These are phyloP conservation scores for Apostasia ramifera DNA, from an alignment of 106 monocot genomes.

Conservation along the genomic window DNA sequence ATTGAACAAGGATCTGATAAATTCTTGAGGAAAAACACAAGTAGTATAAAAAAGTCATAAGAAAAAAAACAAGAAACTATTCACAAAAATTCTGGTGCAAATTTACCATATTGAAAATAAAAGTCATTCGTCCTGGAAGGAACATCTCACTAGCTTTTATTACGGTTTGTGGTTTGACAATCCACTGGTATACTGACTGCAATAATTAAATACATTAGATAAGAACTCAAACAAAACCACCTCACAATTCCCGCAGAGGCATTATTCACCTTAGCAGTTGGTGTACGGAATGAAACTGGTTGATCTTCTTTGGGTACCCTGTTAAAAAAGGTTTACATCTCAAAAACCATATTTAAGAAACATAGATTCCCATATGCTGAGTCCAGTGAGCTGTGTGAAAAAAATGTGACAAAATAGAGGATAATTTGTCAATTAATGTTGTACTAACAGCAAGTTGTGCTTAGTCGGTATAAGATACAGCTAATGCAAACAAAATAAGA, in stretches of 20 bases:
- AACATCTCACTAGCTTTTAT: conserved; percentile 91
- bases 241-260: background rate
- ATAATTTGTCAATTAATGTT: no score
- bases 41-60: background rate
- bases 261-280: conserved; percentile 58
- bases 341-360: background rate
- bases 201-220: conserved; percentile 8
- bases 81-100: no score
- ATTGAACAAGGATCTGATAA: background rate
- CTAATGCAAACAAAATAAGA: no score
- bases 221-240: background rate
- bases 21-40: background rate
- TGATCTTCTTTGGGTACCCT: conserved; percentile 69
- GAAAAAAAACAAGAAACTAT: background rate
- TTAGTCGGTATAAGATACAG: no score
- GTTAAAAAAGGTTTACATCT: conserved; percentile 6
- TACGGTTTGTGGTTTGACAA: conserved; percentile 69
- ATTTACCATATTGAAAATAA: conserved; percentile 86
- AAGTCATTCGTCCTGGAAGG: conserved; percentile 91
- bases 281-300: conserved; percentile 71
- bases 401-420: no score
- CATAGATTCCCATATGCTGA: no score
- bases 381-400: no score
- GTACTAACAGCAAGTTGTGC: no score
- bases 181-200: conserved; percentile 97